These are phyloP conservation scores for Didymella pinodella DNA, from an alignment of 2,329 filamentous ascomycete genomes.

Conservation along the genomic window DNA sequence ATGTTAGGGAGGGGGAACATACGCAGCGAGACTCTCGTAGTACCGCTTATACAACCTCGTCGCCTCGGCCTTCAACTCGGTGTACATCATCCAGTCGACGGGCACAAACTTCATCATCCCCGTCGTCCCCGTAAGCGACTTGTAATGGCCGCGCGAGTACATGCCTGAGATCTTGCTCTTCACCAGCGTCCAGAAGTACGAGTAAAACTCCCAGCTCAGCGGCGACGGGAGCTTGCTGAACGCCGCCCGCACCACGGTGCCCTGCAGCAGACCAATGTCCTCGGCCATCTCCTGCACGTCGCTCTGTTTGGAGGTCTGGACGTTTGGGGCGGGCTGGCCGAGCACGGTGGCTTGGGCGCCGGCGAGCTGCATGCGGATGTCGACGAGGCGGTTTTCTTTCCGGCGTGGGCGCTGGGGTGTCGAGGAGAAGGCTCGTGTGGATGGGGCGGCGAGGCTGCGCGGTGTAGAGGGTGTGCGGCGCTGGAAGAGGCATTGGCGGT, in stretches of 20 bases:
- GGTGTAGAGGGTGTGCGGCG: constrained; percentile 18
- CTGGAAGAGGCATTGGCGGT: constrained; percentile 41
- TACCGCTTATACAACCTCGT: constrained; percentile 68
- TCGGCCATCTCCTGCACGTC: constrained; percentile 25
- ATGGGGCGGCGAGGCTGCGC: constrained; percentile 19
- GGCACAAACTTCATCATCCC: constrained; percentile 25
- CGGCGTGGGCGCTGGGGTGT: constrained; percentile 27
- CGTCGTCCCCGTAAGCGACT: constrained; percentile 25
- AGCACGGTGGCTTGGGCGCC: constrained; percentile 10
- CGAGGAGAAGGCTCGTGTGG: constrained; percentile 36
- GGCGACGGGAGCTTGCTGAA: constrained; percentile 23
- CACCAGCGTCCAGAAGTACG: constrained; percentile 32
- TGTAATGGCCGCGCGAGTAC: constrained; percentile 32
- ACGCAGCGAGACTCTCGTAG: constrained; percentile 65
- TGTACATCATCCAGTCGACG: constrained; percentile 24
- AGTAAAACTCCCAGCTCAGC: constrained; percentile 17
- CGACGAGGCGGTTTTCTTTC: constrained; percentile 17
- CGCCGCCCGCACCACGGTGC: constrained; percentile 31
- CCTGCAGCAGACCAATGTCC: constrained; percentile 36
- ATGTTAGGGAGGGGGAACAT: background rate
- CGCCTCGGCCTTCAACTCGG: constrained; percentile 51
- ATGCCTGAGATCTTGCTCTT: constrained; percentile 28
- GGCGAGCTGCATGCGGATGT: constrained; percentile 22
- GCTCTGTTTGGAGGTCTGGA: constrained; percentile 12
- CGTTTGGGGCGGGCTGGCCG: constrained; percentile 22